These are phyloP conservation scores for Penicillium thymicola DNA, from an alignment of 2,329 filamentous ascomycete genomes.

Conservation along the genomic window DNA sequence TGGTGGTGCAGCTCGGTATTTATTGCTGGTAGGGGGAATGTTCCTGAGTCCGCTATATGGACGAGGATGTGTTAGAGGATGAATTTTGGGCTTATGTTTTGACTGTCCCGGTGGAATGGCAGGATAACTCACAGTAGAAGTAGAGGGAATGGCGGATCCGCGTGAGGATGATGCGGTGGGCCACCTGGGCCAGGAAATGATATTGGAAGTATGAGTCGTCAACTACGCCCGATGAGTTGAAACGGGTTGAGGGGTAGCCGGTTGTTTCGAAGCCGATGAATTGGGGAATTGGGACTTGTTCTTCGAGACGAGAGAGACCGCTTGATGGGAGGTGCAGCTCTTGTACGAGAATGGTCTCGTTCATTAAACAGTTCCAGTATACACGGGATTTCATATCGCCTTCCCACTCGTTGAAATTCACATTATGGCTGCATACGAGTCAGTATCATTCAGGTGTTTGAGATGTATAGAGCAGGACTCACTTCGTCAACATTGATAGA, in stretches of 20 bases:
- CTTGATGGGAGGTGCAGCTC: constrained; percentile 53
- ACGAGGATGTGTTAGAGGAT: background rate
- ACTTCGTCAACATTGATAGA: constrained; percentile 47
- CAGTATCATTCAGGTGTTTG: constrained; percentile 13
- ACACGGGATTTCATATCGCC: constrained; percentile 56
- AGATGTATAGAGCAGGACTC: constrained; percentile 9
- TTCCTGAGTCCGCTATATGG: constrained; percentile 39
- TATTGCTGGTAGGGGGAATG: constrained; percentile 47
- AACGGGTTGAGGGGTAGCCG: constrained; percentile 32
- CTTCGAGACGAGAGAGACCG: constrained; percentile 51
- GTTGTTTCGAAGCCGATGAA: constrained; percentile 47
- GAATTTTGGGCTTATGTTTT: background rate
- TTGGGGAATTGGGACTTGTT: constrained; percentile 53
- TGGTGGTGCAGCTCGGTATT: constrained; percentile 54
- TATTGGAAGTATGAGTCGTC: constrained; percentile 57
- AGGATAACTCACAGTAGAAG: constrained; percentile 41
- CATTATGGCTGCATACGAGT: constrained; percentile 30
- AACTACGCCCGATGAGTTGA: constrained; percentile 38
- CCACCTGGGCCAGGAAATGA: constrained; percentile 56
- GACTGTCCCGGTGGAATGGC: background rate
- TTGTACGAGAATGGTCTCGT: constrained; percentile 55
- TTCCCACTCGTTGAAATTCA: constrained; percentile 51
- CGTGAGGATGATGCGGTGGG: constrained; percentile 55
- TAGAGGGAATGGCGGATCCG: constrained; percentile 52
- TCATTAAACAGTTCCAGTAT: constrained; percentile 57